Conservation (phyloP, 768 basidiomycete species). For the Leccinum rimulosum region DNA sequence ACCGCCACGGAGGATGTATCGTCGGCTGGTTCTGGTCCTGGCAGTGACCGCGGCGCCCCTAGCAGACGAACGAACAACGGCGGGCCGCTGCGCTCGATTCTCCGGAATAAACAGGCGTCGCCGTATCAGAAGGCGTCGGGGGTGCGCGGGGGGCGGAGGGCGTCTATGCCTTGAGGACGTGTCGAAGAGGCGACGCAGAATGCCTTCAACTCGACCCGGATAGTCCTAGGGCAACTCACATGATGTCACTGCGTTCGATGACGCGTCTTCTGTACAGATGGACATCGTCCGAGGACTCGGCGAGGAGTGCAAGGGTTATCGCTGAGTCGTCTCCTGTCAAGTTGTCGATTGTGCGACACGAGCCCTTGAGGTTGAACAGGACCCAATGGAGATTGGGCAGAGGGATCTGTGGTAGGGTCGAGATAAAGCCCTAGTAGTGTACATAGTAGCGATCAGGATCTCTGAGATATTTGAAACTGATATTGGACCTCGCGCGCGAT, state of each 20-base stretch:
- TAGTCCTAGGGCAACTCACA: background rate
- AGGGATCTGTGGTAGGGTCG: background rate
- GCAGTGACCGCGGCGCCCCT: background rate
- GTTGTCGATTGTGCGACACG: background rate
- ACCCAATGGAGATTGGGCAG: background rate
- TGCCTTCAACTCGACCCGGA: background rate
- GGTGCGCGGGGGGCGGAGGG: background rate
- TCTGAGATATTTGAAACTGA: background rate
- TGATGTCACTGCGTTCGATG: background rate
- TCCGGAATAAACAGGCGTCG: constrained; percentile 10
- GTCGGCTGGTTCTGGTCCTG: background rate
- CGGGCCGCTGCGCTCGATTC: constrained; percentile 13
- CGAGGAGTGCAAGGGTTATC: background rate
- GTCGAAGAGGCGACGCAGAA: background rate
- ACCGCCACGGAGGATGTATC: background rate
- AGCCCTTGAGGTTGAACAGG: background rate
- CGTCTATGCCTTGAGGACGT: constrained; percentile 2
- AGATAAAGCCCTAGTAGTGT: background rate
- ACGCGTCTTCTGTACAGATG: background rate
- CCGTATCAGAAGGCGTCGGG: constrained; percentile 9
- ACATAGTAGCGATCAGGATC: background rate
- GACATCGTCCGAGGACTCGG: background rate
- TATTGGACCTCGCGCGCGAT: background rate
- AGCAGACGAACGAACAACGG: background rate
- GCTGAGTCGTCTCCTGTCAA: background rate